Evolutionary conservation across 176 grass and related monocot species (phyloP), one percentile per base, ranked within the genome.

Genomic region (Elymus sibiricus): DNA sequence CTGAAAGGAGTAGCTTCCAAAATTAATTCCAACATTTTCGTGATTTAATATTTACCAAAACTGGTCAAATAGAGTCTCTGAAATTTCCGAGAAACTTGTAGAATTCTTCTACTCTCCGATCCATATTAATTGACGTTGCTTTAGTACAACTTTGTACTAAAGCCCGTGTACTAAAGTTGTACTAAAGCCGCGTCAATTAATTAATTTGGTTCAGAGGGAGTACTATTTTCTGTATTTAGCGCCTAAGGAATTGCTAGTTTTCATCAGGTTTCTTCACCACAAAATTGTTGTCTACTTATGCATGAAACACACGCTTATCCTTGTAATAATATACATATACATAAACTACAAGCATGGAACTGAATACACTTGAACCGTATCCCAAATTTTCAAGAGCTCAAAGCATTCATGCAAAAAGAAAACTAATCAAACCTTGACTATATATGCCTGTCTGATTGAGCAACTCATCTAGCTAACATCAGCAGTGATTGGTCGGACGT

Each of bases 331-430:
- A 75, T 75, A 75, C 38, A 11, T 78, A 60, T 78, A 60, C 60
- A 64, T 27, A 42, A 22, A 65, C 9, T 64, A 80, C 66, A 81
- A 74, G 29, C 44, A 81, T 81, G n/a, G 14, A 87, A 64, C 29
- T 40, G n/a, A 56, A 76, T 28, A 43, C 44, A 56, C 32, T 73
- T 29, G 34, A 38, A 5, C 6, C 19, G 10, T 58, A 68, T 25
- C 16, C 32, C 11, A 2, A 9, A 17, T 32, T 67, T 58, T 58
- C 32, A 87, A 66, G 68, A 32, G 10, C 34, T 83, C 25, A 83
- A 61, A 70, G 40, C 24, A 62, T 63, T 62, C 39, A 27, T 25
- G 37, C 11, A 5, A 72, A 72, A 59, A 28, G 46, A 58, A 49
- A 39, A 51, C 29, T 37, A 22, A 51, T 37, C 11, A 39, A 76